Conservation (phyloP, 1,284 basidiomycete genomes). For the Puccinia novopanici region DNA sequence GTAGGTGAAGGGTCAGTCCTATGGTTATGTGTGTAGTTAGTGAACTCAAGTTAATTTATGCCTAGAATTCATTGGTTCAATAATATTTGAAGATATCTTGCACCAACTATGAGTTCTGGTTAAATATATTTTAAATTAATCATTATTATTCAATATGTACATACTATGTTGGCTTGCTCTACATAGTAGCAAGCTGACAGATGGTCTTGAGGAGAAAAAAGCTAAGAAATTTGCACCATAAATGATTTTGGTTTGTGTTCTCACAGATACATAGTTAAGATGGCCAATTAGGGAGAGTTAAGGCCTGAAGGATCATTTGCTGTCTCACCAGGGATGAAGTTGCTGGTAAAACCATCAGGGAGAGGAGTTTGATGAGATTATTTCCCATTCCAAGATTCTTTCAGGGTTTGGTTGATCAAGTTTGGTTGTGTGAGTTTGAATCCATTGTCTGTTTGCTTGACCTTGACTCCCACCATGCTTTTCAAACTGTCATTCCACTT, state of each 20-base stretch:
- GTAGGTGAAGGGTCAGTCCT: too few relatives aligned
- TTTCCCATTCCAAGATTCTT: background rate
- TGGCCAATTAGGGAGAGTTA: background rate
- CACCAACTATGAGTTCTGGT: too few relatives aligned
- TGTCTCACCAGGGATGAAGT: background rate
- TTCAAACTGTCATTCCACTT: background rate
- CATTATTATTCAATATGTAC: too few relatives aligned
- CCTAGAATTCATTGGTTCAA: too few relatives aligned
- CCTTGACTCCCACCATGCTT: constrained; percentile 14
- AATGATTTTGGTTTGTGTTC: constrained; percentile 8
- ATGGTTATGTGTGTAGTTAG: too few relatives aligned
- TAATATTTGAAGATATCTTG: too few relatives aligned
- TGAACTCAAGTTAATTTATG: too few relatives aligned
- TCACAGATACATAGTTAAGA: constrained; percentile 11
- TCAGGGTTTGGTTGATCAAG: background rate
- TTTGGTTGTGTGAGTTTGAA: constrained; percentile 2
- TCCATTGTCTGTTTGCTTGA: background rate
- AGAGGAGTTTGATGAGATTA: background rate
- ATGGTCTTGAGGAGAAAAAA: background rate
- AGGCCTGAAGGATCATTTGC: background rate
- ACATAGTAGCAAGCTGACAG: too few relatives aligned
- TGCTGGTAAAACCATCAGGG: background rate
- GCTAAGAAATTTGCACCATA: constrained; percentile 13
- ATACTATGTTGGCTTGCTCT: too few relatives aligned
- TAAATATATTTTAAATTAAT: too few relatives aligned